Conservation (phyloP, 257 asterid genomes). For the Nicotiana tabacum region DNA sequence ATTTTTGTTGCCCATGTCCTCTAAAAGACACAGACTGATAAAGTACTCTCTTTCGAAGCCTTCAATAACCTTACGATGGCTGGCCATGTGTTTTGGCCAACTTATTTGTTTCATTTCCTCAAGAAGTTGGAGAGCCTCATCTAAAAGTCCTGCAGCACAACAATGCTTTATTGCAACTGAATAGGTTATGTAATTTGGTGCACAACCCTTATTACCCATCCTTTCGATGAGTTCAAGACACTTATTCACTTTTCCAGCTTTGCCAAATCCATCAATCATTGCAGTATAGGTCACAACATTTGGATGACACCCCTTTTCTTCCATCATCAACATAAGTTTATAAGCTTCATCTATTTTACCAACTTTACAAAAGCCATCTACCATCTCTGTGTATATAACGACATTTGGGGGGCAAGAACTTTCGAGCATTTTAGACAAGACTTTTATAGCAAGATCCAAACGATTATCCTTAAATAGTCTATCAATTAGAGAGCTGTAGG, state of each 20-base stretch:
- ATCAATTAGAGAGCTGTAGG: constrained; percentile 79
- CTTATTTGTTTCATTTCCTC: constrained; percentile 88
- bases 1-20: constrained; percentile 47
- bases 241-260: constrained; percentile 59
- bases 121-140: constrained; percentile 75
- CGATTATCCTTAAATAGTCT: constrained; percentile 82
- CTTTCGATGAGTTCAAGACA: constrained; percentile 54
- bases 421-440: constrained; percentile 82
- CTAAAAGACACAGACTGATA: constrained; percentile 54
- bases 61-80: constrained; percentile 69
- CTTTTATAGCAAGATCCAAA: constrained; percentile 80
- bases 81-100: constrained; percentile 70
- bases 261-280: constrained; percentile 91
- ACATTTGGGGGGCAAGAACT: constrained; percentile 79
- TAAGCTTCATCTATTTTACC: constrained; percentile 89
- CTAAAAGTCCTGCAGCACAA: constrained; percentile 51
- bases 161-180: constrained; percentile 67
- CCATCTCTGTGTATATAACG: constrained; percentile 75
- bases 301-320: constrained; percentile 88
- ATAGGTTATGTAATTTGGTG: constrained; percentile 82
- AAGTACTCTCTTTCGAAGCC: constrained; percentile 75
- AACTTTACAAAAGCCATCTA: constrained; percentile 86
- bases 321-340: constrained; percentile 91
- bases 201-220: constrained; percentile 68
- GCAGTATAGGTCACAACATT: constrained; percentile 94